Evolutionary conservation across 2,329 filamentous ascomycete genomes (phyloP).

Genomic region (Talaromyces sp.): DNA sequence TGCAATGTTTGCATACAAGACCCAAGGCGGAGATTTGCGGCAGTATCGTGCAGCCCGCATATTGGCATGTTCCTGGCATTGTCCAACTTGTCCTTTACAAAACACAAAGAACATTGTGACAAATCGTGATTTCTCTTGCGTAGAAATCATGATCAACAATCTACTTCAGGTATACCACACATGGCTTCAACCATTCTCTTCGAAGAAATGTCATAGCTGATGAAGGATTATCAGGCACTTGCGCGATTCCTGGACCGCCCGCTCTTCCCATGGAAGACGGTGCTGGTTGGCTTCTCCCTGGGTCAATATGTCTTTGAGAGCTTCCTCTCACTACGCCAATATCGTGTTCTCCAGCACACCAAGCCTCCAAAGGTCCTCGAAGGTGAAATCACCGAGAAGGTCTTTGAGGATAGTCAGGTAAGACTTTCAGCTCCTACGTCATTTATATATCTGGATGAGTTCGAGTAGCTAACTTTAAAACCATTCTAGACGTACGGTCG

Average conservation of each 20-base stretch:
- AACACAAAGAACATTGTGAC: background rate
- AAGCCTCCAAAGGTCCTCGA: constrained; percentile 81
- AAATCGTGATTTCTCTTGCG: constrained; percentile 1
- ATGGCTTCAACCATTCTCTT: background rate
- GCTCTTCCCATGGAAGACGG: constrained; percentile 93
- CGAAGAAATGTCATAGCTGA: background rate
- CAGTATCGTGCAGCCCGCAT: constrained; percentile 8
- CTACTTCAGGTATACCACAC: background rate
- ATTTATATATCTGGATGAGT: background rate
- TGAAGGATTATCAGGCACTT: constrained; percentile 52
- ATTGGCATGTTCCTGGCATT: background rate
- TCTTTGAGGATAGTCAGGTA: constrained; percentile 89
- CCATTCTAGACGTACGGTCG: constrained; percentile 72
- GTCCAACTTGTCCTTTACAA: constrained; percentile 1
- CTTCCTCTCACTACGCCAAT: constrained; percentile 85
- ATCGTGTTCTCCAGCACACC: constrained; percentile 74
- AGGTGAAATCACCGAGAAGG: constrained; percentile 81
- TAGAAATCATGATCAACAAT: constrained; percentile 14
- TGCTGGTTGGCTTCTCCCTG: constrained; percentile 90
- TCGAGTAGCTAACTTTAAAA: background rate
- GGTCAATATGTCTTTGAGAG: constrained; percentile 88
- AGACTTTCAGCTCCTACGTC: constrained; percentile 18
- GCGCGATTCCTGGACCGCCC: constrained; percentile 85
- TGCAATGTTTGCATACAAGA: constrained; percentile 3
- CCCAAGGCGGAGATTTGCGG: constrained; percentile 2